Conservation (phyloP, 2,329 filamentous ascomycete species). For the Colletotrichum higginsianum region DNA sequence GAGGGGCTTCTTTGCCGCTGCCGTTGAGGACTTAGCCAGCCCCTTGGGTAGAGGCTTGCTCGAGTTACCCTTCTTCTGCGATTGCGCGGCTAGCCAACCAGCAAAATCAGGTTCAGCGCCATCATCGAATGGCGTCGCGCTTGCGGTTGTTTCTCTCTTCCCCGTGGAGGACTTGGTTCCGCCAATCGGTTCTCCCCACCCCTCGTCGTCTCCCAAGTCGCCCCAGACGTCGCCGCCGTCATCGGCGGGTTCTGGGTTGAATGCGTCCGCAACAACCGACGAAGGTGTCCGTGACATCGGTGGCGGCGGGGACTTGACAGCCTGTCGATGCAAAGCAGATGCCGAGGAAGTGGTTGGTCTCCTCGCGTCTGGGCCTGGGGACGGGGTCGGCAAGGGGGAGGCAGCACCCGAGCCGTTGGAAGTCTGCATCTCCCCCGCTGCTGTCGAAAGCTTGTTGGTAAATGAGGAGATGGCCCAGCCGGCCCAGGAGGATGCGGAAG, state of each 20-base stretch:
- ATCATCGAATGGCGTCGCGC: constrained; percentile 78
- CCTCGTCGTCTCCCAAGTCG: constrained; percentile 70
- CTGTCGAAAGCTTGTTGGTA: constrained; percentile 90
- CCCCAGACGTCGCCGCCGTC: constrained; percentile 85
- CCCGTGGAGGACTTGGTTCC: constrained; percentile 43
- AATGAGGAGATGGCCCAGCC: constrained; percentile 99
- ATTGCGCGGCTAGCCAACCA: constrained; percentile 92
- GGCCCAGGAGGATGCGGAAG: constrained; percentile 81
- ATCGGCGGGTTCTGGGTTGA: constrained; percentile 70
- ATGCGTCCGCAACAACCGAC: constrained; percentile 63
- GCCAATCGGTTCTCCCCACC: constrained; percentile 57
- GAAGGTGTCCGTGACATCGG: constrained; percentile 65
- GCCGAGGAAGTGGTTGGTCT: constrained; percentile 64
- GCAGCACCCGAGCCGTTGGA: constrained; percentile 61
- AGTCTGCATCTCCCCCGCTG: constrained; percentile 87
- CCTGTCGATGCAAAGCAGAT: constrained; percentile 73
- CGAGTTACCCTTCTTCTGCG: constrained; percentile 76
- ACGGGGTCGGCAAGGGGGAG: constrained; percentile 58
- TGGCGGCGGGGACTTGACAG: constrained; percentile 66
- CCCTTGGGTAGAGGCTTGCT: constrained; percentile 86
- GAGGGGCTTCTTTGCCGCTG: constrained; percentile 58
- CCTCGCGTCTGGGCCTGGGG: constrained; percentile 57
- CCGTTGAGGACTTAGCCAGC: constrained; percentile 71
- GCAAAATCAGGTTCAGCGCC: constrained; percentile 95
- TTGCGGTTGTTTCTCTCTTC: constrained; percentile 53